Conservation (phyloP, 306 rosid species). For the Rubus idaeus region DNA sequence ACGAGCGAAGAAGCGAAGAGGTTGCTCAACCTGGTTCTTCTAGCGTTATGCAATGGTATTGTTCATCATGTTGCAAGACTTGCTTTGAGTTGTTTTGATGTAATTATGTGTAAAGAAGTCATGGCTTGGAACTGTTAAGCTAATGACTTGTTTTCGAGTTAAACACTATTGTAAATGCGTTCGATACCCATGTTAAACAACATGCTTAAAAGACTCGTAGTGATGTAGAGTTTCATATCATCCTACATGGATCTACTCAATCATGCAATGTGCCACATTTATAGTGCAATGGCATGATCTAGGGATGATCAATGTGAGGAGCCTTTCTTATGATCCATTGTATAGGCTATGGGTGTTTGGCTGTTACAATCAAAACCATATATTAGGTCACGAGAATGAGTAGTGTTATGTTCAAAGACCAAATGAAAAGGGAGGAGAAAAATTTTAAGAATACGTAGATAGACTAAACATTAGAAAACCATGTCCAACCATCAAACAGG, state of each 20-base stretch:
- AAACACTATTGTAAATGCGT: not conserved
- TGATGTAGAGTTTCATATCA: not conserved
- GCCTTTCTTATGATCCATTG: not conserved
- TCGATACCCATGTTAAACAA: not conserved
- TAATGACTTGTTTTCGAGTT: too few species aligned
- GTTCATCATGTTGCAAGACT: not conserved
- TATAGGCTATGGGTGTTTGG: not conserved
- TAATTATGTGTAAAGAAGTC: not conserved
- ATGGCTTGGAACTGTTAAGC: not conserved
- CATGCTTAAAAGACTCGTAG: not conserved
- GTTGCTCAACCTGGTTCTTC: not conserved
- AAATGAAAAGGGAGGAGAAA: not conserved
- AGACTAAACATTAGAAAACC: not conserved
- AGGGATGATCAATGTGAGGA: not conserved
- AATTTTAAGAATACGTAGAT: not conserved
- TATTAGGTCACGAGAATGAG: not conserved
- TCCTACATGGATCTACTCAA: not conserved
- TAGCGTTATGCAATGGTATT: not conserved
- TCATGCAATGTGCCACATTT: not conserved
- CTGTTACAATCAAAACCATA: not conserved
- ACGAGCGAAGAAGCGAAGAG: not conserved
- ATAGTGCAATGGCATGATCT: too few species aligned
- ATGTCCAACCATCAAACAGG: slow-evolving; percentile 10
- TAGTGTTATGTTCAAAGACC: not conserved
- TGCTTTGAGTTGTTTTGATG: not conserved